These are phyloP conservation scores for Exophiala phaeomuriformis DNA, from an alignment of 2,329 filamentous ascomycete genomes.

Conservation along the genomic window DNA sequence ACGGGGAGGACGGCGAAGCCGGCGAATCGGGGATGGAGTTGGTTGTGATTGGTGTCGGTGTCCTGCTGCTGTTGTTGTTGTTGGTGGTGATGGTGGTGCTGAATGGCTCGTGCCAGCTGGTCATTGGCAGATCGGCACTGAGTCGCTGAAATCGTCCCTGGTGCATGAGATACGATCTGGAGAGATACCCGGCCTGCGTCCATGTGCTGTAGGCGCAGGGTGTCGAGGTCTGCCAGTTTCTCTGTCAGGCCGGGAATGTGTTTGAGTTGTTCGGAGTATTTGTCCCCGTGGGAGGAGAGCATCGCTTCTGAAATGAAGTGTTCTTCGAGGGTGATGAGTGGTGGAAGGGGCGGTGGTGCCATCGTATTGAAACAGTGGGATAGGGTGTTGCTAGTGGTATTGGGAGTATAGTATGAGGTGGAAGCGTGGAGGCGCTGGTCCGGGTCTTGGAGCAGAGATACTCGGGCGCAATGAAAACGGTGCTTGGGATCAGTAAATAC, in stretches of 20 bases:
- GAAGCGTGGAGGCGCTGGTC: no score
- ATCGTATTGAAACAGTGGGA: no score
- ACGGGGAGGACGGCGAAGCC: constrained; percentile 42
- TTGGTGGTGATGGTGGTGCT: constrained; percentile 17
- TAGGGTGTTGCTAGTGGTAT: no score
- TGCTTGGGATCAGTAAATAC: no score
- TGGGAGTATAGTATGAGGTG: neutral
- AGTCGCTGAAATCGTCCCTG: constrained; percentile 9
- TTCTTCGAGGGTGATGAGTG: constrained; percentile 24
- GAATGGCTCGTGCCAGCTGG: constrained; percentile 28
- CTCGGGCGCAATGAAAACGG: no score
- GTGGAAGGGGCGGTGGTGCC: constrained; percentile 6
- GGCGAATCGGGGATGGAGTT: constrained; percentile 31
- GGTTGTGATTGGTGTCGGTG: no score
- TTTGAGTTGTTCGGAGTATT: constrained; percentile 21
- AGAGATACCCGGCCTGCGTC: constrained; percentile 17
- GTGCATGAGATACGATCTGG: constrained; percentile 23
- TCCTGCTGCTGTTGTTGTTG: no score
- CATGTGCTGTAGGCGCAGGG: constrained; percentile 19
- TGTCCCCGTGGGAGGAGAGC: constrained; percentile 2
- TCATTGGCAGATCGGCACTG: constrained; percentile 20
- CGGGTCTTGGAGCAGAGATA: no score
- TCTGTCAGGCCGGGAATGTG: constrained; percentile 18
- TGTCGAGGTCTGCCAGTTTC: constrained; percentile 17
- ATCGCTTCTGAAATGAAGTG: constrained; percentile 22